These are phyloP conservation scores for Prunus fruticosa DNA, from an alignment of 306 rosid species.

Conservation along the genomic window DNA sequence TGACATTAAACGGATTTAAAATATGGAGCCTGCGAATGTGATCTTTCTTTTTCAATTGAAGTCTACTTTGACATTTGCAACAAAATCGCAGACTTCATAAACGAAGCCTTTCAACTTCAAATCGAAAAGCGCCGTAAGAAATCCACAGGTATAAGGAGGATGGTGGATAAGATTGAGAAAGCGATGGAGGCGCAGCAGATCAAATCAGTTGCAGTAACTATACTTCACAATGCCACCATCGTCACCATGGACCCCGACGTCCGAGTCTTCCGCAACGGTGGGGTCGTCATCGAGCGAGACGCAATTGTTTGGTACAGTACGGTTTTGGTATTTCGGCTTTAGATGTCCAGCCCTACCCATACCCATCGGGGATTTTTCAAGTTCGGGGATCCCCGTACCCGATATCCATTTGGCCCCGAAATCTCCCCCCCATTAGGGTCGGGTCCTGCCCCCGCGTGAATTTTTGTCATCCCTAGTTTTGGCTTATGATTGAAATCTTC, in stretches of 20 bases:
- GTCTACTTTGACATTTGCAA: neutral
- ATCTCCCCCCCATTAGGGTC: no score
- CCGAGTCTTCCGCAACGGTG: conserved; percentile 66
- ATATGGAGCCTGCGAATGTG: neutral
- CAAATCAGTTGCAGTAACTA: neutral
- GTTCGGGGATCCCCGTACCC: no score
- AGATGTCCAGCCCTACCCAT: no score
- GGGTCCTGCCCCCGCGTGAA: no score
- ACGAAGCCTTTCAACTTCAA: neutral
- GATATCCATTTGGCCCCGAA: no score
- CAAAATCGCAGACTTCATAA: neutral
- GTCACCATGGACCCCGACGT: conserved; percentile 65
- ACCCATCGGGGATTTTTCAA: conserved; percentile 24
- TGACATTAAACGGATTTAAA: neutral
- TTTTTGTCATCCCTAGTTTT: no score
- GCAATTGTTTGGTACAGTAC: conserved; percentile 18
- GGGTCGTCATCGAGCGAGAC: conserved; percentile 48
- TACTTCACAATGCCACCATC: conserved; percentile 51
- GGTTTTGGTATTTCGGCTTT: neutral
- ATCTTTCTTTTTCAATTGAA: neutral
- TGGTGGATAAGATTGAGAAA: neutral
- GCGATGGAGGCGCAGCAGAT: conserved; percentile 18
- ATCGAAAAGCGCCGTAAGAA: neutral
- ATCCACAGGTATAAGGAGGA: neutral
- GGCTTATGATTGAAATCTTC: no score